Base-by-base conservation (phyloP, 495 filamentous ascomycete species). In the Acidomyces sp. region DNA sequence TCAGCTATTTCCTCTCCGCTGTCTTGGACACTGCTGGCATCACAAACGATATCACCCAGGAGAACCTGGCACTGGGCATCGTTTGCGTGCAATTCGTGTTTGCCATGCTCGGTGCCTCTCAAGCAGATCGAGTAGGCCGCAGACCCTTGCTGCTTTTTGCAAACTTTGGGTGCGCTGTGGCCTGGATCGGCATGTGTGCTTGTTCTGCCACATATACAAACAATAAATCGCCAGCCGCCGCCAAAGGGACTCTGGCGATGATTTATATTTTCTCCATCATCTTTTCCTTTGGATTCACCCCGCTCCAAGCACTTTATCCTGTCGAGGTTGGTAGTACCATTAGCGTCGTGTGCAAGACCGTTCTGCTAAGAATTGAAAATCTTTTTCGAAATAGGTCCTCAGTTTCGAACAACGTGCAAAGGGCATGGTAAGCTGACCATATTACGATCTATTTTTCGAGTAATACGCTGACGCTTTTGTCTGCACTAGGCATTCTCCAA, bases 251-350 rank as follows among this genome's bases (percentile, higher is more conserved):
- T 11, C 75, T 82, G 32, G 71, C 71, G 2, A 69, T 78, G 48
- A 77, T 82, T 52, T 81, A 75, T 55, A 57, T 82, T 35, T 79
- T 80, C 48, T 75, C 75, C 13, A 67, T 75, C 25, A 63, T 70
- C 2, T 78, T 68, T 60, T 71, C 70, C 0, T 64, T 71, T 34
- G 77, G 73, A 3, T 71, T 69, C 62, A 80, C 78, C 11, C 77
- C 78, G 0, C 59, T 79, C 26, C 76, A 79, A 51, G 69, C 70
- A 27, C 62, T 82, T 44, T 83, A 82, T 58, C 71, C 74, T 0
- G 52, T 77, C 17, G 78, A 82, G 56, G n/a, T n/a, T n/a, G n/a
- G n/a, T n/a, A n/a, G n/a, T n/a, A n/a, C n/a, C n/a, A n/a, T n/a
- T n/a, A n/a, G n/a, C n/a, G n/a, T n/a, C n/a, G n/a, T n/a, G n/a